A percentile compares a stretch with the other conserved stretches of the same genome.
phyloP scores from a whole-genome alignment of 2,329 filamentous ascomycete genomes.

The Fusarium robinianum region DNA sequence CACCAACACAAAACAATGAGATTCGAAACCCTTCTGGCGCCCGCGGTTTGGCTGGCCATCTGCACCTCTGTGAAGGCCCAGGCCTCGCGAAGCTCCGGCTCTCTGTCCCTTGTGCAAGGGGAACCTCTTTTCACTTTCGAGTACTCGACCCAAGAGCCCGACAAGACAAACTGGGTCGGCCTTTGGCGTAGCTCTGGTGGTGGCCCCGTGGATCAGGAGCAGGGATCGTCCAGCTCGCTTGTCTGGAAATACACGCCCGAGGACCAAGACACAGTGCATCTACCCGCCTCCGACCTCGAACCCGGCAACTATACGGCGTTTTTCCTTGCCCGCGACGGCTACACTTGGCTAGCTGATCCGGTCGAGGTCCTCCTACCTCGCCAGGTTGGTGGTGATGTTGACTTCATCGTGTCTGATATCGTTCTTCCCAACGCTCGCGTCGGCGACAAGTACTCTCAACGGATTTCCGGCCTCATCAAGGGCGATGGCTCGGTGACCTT shows the following conservation, averaged over 20 bases:
- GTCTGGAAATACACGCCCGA: slow-evolving; percentile 42
- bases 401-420: slow-evolving; percentile 38
- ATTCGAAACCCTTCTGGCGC: slow-evolving; percentile 15
- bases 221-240: slow-evolving; percentile 36
- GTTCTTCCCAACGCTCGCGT: slow-evolving; percentile 45
- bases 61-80: slow-evolving; percentile 15
- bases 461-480: slow-evolving; percentile 41
- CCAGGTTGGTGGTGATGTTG: slow-evolving; percentile 22
- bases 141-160: slow-evolving; percentile 39
- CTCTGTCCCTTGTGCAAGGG: slow-evolving; percentile 22
- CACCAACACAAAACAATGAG: slow-evolving; percentile 17
- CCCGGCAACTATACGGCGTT: slow-evolving; percentile 44
- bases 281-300: slow-evolving; percentile 33
- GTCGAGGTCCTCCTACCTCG: slow-evolving; percentile 37
- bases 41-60: slow-evolving; percentile 23
- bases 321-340: slow-evolving; percentile 44
- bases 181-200: slow-evolving; percentile 42
- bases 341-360: slow-evolving; percentile 44
- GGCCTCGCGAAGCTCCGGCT: slow-evolving; percentile 12
- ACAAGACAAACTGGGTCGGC: slow-evolving; percentile 46
- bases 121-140: slow-evolving; percentile 40
- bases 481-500: slow-evolving; percentile 37
- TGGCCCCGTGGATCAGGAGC: slow-evolving; percentile 41
- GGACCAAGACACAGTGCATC: slow-evolving; percentile 33
- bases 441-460: slow-evolving; percentile 41